Base-by-base conservation (phyloP, 768 basidiomycete genomes). In the Dioszegia crocea region DNA sequence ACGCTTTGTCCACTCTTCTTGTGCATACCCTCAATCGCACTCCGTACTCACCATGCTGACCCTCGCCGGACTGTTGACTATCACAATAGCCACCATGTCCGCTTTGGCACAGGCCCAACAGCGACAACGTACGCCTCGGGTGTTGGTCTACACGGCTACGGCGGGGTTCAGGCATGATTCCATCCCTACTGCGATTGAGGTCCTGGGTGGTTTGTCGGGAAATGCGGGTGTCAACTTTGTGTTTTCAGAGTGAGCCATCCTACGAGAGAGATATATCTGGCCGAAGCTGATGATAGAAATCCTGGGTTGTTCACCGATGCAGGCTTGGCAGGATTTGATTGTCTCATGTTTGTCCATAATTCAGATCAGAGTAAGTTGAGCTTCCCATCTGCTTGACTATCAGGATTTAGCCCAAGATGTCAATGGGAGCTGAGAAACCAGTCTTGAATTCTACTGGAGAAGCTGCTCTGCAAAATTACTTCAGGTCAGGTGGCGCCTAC, bases 401-500 rank as follows among this genome's bases (percentile, higher is more conserved):
- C n/a, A n/a, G n/a, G n/a, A n/a, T n/a, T n/a, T n/a, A n/a, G n/a
- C n/a, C n/a, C n/a, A n/a, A 10, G 24, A 44, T 16, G n/a, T 50
- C 10, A 36, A 19, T 19, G 12, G 8, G 24, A 24, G 23, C 51
- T 51, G 17, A 59, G 43, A 62, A 6, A 6, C 29, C 50, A 85
- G 86, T 88, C 40, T 81, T 88, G 27, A 84, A 86, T 66, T 79
- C 79, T 19, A 57, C 76, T 4, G 85, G 85, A 23, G 83, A 85
- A 68, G 75, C 78, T 1, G 86, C 87, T 0, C 80, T 89, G 55
- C 82, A 85, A 60, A 81, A 67, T 12, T 89, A 85, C 74, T 76
- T 88, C 41, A 81, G 86, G 65, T 70, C 78, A 1, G 87, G 88
- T 56, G 88, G 88, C 0, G 86, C 84, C 57, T 88, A 87, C 62